phyloP scores from a whole-genome alignment of 257 asterid species.

The Fraxinus quadrangulata region DNA sequence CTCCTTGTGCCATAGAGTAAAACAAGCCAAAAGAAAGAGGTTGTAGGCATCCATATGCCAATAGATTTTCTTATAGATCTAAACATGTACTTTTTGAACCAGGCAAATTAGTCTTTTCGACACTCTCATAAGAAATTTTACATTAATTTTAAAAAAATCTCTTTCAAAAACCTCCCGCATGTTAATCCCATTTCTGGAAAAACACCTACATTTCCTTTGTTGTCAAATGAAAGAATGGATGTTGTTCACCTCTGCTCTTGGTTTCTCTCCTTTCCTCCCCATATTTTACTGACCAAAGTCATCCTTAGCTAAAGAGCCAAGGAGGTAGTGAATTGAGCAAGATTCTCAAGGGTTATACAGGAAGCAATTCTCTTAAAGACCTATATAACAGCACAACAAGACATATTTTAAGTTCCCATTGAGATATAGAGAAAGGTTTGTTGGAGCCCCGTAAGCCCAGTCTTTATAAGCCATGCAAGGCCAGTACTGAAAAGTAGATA shows the following conservation, averaged over 20 bases:
- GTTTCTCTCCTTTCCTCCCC: not conserved
- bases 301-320: not conserved
- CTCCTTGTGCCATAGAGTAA: not conserved
- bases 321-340: not conserved
- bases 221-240: not conserved
- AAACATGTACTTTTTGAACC: not conserved
- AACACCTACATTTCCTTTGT: not conserved
- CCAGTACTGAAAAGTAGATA: conserved; percentile 9
- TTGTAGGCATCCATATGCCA: not conserved
- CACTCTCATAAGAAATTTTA: not conserved
- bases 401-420: conserved; percentile 12
- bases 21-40: not conserved
- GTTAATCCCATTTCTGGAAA: not conserved
- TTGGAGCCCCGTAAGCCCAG: not conserved
- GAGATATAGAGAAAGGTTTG: conserved; percentile 14
- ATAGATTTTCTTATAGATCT: not conserved
- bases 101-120: not conserved
- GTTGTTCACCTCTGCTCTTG: not conserved
- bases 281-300: not conserved
- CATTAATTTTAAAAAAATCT: not conserved
- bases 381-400: conserved; percentile 1
- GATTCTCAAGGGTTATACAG: conserved; percentile 8
- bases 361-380: conserved; percentile 2
- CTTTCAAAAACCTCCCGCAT: not conserved
- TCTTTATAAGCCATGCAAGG: not conserved